A percentile compares a stretch with the other conserved stretches of the same genome.
phyloP scores from a whole-genome alignment of 2,329 filamentous ascomycete genomes.

The Diaporthe humulicola region DNA sequence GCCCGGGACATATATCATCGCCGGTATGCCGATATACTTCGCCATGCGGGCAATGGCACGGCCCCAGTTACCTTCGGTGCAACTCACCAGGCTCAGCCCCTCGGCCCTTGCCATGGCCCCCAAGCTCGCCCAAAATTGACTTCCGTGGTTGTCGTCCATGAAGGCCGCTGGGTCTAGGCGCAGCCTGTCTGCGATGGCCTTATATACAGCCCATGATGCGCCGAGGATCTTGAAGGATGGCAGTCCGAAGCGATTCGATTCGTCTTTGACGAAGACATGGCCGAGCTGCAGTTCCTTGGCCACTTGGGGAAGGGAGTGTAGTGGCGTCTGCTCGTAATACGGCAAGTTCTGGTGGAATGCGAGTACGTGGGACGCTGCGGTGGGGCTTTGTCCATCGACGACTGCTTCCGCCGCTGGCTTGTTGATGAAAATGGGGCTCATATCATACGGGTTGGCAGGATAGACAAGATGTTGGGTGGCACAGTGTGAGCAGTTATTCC shows the following conservation, averaged over 20 bases:
- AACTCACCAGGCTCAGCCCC: constrained; percentile 66
- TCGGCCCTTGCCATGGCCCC: constrained; percentile 12
- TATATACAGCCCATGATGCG: constrained; percentile 79
- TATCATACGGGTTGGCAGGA: not conserved
- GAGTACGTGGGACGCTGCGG: constrained; percentile 35
- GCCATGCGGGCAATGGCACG: constrained; percentile 80
- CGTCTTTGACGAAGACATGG: constrained; percentile 77
- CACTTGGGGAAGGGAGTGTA: constrained; percentile 64
- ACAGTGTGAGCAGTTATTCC: no score
- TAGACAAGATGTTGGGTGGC: not conserved
- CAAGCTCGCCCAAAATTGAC: constrained; percentile 9
- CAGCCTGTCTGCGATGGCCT: constrained; percentile 63
- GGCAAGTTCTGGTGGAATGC: constrained; percentile 71
- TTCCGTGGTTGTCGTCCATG: not conserved
- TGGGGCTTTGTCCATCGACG: not conserved
- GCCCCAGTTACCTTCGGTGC: constrained; percentile 84
- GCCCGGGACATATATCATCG: constrained; percentile 73
- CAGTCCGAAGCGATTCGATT: constrained; percentile 75
- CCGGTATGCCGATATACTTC: constrained; percentile 65
- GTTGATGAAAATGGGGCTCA: constrained; percentile 20
- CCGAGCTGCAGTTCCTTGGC: constrained; percentile 70
- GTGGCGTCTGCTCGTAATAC: constrained; percentile 66
- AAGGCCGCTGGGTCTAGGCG: constrained; percentile 47
- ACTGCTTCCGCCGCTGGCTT: not conserved
- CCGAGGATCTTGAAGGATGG: constrained; percentile 86